These are phyloP conservation scores for Trichoderma erinaceum DNA, from an alignment of 495 filamentous ascomycete genomes.

Conservation along the genomic window DNA sequence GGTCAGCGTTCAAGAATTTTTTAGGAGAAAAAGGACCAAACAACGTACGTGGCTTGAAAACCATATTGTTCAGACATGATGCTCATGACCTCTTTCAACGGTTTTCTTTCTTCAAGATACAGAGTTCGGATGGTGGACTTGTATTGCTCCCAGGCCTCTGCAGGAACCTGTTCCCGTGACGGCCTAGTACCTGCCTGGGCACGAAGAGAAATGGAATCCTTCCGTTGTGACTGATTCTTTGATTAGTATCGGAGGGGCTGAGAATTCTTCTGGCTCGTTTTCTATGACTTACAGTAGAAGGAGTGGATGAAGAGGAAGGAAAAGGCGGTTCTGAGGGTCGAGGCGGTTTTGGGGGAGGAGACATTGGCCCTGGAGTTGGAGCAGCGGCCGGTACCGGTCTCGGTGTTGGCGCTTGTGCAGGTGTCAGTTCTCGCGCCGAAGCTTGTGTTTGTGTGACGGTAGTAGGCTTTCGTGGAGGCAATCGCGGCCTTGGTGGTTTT, in stretches of 20 bases:
- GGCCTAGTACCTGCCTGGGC: conserved; percentile 11
- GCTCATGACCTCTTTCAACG: conserved; percentile 27
- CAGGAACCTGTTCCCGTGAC: conserved; percentile 19
- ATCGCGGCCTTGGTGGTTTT: conserved; percentile 13
- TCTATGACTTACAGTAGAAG: neutral
- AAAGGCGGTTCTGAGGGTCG: neutral
- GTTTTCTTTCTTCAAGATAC: conserved; percentile 25
- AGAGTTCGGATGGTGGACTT: conserved; percentile 29
- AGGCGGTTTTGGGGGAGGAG: conserved; percentile 10
- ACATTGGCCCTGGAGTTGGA: neutral
- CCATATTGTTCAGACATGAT: conserved; percentile 28
- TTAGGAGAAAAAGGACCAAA: conserved; percentile 12
- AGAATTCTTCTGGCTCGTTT: neutral
- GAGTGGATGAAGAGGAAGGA: neutral
- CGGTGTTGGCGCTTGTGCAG: neutral
- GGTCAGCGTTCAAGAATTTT: neutral
- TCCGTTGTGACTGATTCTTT: neutral
- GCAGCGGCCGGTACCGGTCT: neutral
- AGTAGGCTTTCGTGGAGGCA: conserved; percentile 8
- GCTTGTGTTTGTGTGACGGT: neutral
- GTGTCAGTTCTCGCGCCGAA: neutral
- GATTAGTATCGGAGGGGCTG: neutral
- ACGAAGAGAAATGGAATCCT: conserved; percentile 6
- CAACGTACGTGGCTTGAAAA: conserved; percentile 33
- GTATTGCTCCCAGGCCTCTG: conserved; percentile 29